Conservation (phyloP, 2,329 filamentous ascomycete species). For the Amphichorda felina region DNA sequence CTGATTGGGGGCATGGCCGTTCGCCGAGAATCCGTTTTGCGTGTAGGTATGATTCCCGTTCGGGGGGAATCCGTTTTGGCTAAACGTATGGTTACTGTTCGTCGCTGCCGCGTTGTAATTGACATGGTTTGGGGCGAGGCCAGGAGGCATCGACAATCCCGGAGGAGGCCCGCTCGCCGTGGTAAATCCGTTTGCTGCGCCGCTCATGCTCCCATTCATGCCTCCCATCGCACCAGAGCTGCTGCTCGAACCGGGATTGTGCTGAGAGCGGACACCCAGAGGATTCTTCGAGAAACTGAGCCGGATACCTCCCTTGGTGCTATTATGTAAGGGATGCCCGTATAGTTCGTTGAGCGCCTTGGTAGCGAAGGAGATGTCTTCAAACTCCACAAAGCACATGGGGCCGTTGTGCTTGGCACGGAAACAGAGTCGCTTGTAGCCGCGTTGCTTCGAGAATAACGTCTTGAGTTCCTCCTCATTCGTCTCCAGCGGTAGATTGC, state of each 20-base stretch:
- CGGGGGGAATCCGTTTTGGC: conserved; percentile 8
- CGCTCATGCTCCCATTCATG: conserved; percentile 38
- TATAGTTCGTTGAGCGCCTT: conserved; percentile 86
- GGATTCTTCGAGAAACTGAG: conserved; percentile 97
- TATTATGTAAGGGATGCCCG: conserved; percentile 77
- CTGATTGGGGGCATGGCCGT: too few relatives aligned
- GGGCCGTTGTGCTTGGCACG: conserved; percentile 89
- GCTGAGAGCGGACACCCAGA: conserved; percentile 75
- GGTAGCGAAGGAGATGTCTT: conserved; percentile 83
- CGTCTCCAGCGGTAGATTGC: conserved; percentile 87
- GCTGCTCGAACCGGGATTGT: conserved; percentile 29
- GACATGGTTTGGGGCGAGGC: conserved; percentile 32
- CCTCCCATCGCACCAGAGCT: conserved; percentile 10
- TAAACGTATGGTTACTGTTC: conserved; percentile 6
- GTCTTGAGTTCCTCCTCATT: conserved; percentile 92
- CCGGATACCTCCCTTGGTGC: conserved; percentile 86
- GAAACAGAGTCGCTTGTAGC: conserved; percentile 92
- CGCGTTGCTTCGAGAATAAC: conserved; percentile 84
- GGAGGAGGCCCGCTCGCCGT: conserved; percentile 69
- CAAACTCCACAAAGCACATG: conserved; percentile 99
- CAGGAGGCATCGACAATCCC: conserved; percentile 65
- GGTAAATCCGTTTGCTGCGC: conserved; percentile 44
- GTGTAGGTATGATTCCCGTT: too few relatives aligned
- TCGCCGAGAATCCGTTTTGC: too few relatives aligned
- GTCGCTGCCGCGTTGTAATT: conserved; percentile 3